Evolutionary conservation across 305 asterid species (phyloP).

Genomic region (Rubia peregrina): DNA sequence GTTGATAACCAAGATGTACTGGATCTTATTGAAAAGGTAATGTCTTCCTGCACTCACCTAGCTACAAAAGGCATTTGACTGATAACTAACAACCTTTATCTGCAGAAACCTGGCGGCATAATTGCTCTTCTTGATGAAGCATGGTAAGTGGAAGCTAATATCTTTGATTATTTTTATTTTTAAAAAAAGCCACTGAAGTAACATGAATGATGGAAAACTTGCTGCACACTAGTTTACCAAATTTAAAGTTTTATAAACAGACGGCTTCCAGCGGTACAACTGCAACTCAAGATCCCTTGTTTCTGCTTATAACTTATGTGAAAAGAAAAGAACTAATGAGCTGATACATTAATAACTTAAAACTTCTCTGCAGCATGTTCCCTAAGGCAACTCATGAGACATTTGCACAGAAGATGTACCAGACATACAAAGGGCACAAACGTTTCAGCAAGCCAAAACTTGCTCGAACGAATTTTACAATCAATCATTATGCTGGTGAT

Average conservation of each 20-base stretch:
- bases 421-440: slow-evolving; percentile 77
- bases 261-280: slow-evolving; percentile 8
- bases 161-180: slow-evolving; percentile 5
- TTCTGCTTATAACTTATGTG: neutral
- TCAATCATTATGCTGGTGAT: slow-evolving; percentile 96
- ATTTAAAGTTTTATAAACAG: slow-evolving; percentile 5
- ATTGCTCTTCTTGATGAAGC: slow-evolving; percentile 99
- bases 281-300: neutral
- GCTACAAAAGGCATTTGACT: slow-evolving; percentile 16
- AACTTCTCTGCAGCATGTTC: slow-evolving; percentile 72
- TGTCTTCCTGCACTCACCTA: slow-evolving; percentile 18
- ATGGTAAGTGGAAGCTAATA: slow-evolving; percentile 51
- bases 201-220: neutral
- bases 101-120: slow-evolving; percentile 99
- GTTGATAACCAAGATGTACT: slow-evolving; percentile 92
- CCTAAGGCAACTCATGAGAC: slow-evolving; percentile 98
- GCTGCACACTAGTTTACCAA: neutral
- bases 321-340: neutral
- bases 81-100: slow-evolving; percentile 22
- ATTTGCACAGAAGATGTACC: slow-evolving; percentile 95
- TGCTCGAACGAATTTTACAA: slow-evolving; percentile 78
- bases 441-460: slow-evolving; percentile 98
- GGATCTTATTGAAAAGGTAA: slow-evolving; percentile 89
- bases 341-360: slow-evolving; percentile 17
- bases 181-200: neutral